A percentile compares a stretch with the other conserved stretches of the same genome.
Conservation (phyloP, 2,329 filamentous ascomycete genomes). For the Sporothrix humicola region DNA sequence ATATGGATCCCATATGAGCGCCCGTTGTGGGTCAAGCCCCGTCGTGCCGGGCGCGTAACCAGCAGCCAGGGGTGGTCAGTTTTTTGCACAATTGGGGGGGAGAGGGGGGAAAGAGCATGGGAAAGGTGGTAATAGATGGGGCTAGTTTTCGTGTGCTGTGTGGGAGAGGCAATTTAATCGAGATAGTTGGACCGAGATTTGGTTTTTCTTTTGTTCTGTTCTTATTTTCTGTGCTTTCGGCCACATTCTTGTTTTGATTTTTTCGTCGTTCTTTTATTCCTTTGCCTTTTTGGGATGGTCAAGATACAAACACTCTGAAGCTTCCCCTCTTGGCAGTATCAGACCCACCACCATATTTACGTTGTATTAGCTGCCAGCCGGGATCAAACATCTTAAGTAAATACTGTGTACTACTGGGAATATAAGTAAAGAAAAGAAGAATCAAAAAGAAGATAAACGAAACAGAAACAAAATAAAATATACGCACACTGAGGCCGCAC, state of each 20-base stretch:
- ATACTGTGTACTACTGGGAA: background rate
- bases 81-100: constrained; percentile 17
- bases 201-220: background rate
- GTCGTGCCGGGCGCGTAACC: constrained; percentile 36
- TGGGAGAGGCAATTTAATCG: constrained; percentile 18
- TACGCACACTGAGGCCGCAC: background rate
- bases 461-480: background rate
- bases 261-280: background rate
- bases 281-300: background rate
- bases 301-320: background rate
- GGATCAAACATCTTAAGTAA: background rate
- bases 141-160: background rate
- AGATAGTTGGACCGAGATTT: constrained; percentile 22
- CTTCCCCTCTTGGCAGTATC: background rate
- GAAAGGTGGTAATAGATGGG: background rate
- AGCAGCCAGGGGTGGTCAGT: constrained; percentile 30
- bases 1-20: constrained; percentile 13
- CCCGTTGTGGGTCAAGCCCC: constrained; percentile 31
- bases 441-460: background rate
- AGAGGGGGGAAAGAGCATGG: constrained; percentile 10
- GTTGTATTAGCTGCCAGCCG: background rate
- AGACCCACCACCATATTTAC: background rate
- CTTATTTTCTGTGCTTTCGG: background rate
- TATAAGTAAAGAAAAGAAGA: background rate
- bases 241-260: background rate